phyloP scores from a whole-genome alignment of 441 rosid species.

The Mallotus japonicus region DNA sequence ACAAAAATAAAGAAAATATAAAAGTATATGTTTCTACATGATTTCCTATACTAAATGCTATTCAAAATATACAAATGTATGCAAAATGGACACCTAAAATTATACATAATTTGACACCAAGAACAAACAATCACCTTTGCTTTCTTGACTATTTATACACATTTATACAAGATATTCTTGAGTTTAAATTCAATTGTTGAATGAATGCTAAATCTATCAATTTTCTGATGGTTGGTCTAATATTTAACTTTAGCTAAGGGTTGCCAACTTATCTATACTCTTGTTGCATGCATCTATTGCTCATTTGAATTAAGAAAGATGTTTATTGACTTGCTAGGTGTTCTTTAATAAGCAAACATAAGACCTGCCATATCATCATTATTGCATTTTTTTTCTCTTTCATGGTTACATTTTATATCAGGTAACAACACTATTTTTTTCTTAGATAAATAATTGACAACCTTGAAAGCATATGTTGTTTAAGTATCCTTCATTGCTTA shows the following conservation, averaged over 20 bases:
- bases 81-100: too few relatives aligned
- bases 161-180: neutral
- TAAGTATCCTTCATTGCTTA: slow-evolving; percentile 5
- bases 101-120: too few relatives aligned
- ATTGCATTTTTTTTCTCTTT: neutral
- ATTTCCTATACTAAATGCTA: too few relatives aligned
- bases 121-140: too few relatives aligned
- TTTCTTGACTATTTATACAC: too few relatives aligned
- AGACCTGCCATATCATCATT: too few relatives aligned
- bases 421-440: neutral
- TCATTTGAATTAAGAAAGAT: slow-evolving; percentile 2
- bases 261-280: slow-evolving; percentile 8
- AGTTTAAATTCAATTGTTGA: neutral
- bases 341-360: neutral
- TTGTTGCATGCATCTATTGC: neutral
- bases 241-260: neutral
- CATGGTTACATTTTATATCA: neutral
- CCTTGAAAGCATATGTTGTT: neutral
- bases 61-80: too few relatives aligned
- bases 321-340: slow-evolving; percentile 12
- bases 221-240: neutral
- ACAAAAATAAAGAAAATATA: too few relatives aligned
- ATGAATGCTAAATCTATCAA: neutral
- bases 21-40: too few relatives aligned
- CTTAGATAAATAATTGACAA: neutral